Conservation (phyloP, 345 rosid species). For the Hibiscus syriacus region DNA sequence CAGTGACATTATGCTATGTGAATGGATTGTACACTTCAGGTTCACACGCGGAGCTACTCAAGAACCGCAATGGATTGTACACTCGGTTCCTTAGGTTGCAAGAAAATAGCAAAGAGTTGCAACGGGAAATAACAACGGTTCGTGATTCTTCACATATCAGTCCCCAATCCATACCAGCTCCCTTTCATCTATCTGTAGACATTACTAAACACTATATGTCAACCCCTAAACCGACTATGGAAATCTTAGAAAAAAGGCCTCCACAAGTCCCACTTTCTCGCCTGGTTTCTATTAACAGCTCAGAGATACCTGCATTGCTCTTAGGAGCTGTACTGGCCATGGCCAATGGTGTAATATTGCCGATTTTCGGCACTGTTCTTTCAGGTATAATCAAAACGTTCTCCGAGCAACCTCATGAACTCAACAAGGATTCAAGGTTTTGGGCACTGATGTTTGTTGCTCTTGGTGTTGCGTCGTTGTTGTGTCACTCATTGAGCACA, state of each 20-base stretch:
- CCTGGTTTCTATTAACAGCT: slow-evolving; percentile 59
- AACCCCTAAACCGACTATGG: slow-evolving; percentile 12
- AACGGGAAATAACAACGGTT: slow-evolving; percentile 11
- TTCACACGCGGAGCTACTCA: slow-evolving; percentile 51
- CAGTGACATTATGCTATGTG: too few relatives aligned
- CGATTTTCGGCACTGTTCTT: slow-evolving; percentile 48
- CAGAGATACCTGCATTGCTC: slow-evolving; percentile 58
- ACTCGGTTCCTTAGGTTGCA: slow-evolving; percentile 67
- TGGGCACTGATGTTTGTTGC: slow-evolving; percentile 54
- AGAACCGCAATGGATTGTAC: slow-evolving; percentile 68
- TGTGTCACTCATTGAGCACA: slow-evolving; percentile 37
- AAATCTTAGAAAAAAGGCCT: slow-evolving; percentile 10
- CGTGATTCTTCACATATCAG: slow-evolving; percentile 36
- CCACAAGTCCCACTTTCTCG: slow-evolving; percentile 44
- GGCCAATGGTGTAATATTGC: slow-evolving; percentile 44
- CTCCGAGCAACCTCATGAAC: slow-evolving; percentile 45
- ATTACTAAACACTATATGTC: slow-evolving; percentile 16
- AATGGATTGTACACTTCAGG: slow-evolving; percentile 20
- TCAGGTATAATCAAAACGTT: slow-evolving; percentile 50
- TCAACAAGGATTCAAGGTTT: slow-evolving; percentile 50
- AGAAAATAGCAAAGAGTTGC: slow-evolving; percentile 39
- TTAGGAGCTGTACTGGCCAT: slow-evolving; percentile 49
- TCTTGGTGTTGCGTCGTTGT: slow-evolving; percentile 48
- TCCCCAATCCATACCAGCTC: slow-evolving; percentile 39
- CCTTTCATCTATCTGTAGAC: slow-evolving; percentile 42